Evolutionary conservation across 148 eudicot species (phyloP), one percentile per base, ranked within the genome.

Genomic region (Fagopyrum esculentum): DNA sequence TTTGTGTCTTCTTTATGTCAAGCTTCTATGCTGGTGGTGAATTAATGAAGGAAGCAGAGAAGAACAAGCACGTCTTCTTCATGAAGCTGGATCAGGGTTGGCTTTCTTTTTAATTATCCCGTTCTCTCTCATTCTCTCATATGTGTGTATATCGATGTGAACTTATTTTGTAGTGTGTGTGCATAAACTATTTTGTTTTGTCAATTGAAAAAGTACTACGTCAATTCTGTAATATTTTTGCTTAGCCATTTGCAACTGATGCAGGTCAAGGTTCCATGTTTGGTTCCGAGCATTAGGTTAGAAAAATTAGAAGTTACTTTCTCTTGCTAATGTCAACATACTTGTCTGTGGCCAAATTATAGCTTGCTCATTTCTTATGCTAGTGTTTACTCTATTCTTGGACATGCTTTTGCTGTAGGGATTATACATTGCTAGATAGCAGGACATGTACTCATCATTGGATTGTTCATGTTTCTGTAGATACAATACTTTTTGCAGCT

Each of bases 21-120:
- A 97, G 86, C 84, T 93, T 64, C 89, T 93, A 69, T 95, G 95
- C 50, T 93, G 98, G 98, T 93, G 97, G 97, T 91, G 97, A 35
- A 89, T 91, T 83, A 97, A 93, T 78, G 97, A 93, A 82, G 90
- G 87, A 81, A 93, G 93, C 80, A 88, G 86, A 76, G 98, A 93
- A 86, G 97, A 89, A 69, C 98, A 86, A 75, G 98, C 98, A 59
- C 87, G 85, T 6, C 85, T 86, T 74, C 82, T 84, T 77, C 91
- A 85, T 73, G 88, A 83, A 75, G 92, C 85, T 15, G 77, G 79
- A 49, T 82, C 91, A 11, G 93, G 98, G 98, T 93, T 71, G n/a
- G 17, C 11, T 54, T 15, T 22, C 43, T 7, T 47, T 47, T 54
- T 72, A 0, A 0, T 45, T 11, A 8, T 49, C 51, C 12, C 51